A percentile compares a stretch with the other conserved stretches of the same genome.
phyloP scores from a whole-genome alignment of 352 stramenopile genomes.

The Paralagenidium karlingii region DNA sequence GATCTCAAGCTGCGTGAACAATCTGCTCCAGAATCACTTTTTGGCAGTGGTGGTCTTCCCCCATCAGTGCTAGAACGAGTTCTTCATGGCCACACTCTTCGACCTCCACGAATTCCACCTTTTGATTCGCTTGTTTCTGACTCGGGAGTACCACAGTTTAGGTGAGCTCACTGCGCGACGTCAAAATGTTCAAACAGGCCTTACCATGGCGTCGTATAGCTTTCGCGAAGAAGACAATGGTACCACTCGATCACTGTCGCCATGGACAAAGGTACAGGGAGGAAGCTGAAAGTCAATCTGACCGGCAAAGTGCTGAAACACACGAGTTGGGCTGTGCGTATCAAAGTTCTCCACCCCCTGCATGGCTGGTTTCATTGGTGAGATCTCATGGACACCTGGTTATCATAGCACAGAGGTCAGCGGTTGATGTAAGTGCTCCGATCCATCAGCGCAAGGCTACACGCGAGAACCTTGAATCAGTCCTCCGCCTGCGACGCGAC shows the following conservation, averaged over 20 bases:
- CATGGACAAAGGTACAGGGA: conserved; percentile 43
- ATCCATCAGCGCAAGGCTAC: neutral
- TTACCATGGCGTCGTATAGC: conserved; percentile 29
- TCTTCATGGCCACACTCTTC: conserved; percentile 43
- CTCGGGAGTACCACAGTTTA: neutral
- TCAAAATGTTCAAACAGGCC: neutral
- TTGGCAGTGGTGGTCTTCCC: conserved; percentile 33
- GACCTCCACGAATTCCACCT: conserved; percentile 25
- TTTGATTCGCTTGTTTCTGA: conserved; percentile 27
- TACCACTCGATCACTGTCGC: conserved; percentile 36
- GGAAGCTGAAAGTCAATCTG: conserved; percentile 19
- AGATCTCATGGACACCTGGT: conserved; percentile 55
- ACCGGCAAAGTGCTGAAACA: neutral
- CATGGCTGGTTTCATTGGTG: conserved; percentile 65
- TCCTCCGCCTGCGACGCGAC: conserved; percentile 31
- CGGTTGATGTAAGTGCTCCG: neutral
- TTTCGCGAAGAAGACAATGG: conserved; percentile 44
- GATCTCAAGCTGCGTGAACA: too few relatives aligned
- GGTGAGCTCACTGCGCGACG: neutral
- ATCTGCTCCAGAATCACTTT: conserved; percentile 20
- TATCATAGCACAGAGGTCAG: neutral
- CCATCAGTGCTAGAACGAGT: conserved; percentile 57
- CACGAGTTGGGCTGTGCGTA: conserved; percentile 24
- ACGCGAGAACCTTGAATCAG: conserved; percentile 11
- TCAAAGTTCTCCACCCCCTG: conserved; percentile 42